Base-by-base conservation (phyloP, 2,329 filamentous ascomycete species). In the Neonectria neomacrospora region DNA sequence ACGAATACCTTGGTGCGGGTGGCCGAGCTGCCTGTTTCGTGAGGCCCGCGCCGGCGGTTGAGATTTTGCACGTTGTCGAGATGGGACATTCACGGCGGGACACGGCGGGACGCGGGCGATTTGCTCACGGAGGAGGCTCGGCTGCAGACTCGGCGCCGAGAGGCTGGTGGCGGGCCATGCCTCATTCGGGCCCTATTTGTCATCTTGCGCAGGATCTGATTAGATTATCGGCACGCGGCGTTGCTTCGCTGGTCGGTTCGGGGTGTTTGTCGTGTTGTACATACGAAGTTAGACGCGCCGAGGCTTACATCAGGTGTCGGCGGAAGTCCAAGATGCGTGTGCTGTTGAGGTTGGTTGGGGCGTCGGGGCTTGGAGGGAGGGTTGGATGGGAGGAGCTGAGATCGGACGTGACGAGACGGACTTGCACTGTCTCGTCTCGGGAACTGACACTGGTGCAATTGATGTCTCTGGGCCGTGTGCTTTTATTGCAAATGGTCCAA, bases 191-290 rank as follows among this genome's bases (percentile, higher is more conserved):
- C 18, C 26, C 34, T 22, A 70, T 72, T 71, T 71, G 67, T 69
- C 69, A 73, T 52, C 30, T n/a, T 45, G 20, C 44, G 32, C 61
- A 56, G 59, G 56, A 73, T 71, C 68, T 66, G 68, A 69, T 73
- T 62, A 69, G 67, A 71, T 67, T 67, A 57, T 62, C 58, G 51
- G 47, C 26, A 26, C 28, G 34, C 32, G 14, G 22, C 30, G 28
- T 16, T 44, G 39, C 52, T 23, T 37, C n/a, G 22, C 18, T 52
- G 50, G 32, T 34, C 34, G 30, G 3, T 23, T 30, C 8, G 22
- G 41, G 10, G 16, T 28, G 3, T 28, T 54, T 11, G 32, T 41
- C 51, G 48, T 23, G 52, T 42, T n/a, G 47, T 20, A 34, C 47
- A 6, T 30, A 50, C 47, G 22, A 12, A 41, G 53, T 61, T 52